Conservation (phyloP, 2,329 filamentous ascomycete species). For the Fusarium papillatum region DNA sequence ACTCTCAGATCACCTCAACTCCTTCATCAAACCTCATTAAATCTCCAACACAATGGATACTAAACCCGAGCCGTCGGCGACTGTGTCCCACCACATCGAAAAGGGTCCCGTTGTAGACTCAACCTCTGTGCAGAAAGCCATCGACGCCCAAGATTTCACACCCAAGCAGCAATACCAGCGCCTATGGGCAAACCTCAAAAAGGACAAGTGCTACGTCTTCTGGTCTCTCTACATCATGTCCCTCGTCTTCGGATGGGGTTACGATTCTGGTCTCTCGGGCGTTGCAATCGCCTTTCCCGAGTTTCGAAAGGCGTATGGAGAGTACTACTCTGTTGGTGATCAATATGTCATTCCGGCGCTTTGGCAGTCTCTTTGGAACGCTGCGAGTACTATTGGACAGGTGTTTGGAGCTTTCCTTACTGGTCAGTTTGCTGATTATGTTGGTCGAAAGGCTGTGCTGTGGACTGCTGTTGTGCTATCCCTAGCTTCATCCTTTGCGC, state of each 20-base stretch:
- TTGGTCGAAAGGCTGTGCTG: conserved; percentile 39
- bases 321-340: conserved; percentile 46
- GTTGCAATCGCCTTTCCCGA: conserved; percentile 52
- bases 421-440: conserved; percentile 42
- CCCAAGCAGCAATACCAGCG: conserved; percentile 44
- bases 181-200: conserved; percentile 46
- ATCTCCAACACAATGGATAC: background rate
- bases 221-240: conserved; percentile 48
- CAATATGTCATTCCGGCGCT: conserved; percentile 51
- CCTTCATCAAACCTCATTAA: background rate
- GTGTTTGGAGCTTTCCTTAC: conserved; percentile 44
- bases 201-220: conserved; percentile 43
- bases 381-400: conserved; percentile 51
- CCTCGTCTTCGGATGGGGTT: conserved; percentile 52
- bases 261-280: conserved; percentile 51
- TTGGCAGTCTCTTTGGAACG: conserved; percentile 54
- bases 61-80: background rate
- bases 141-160: conserved; percentile 35
- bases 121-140: background rate
- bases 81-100: background rate
- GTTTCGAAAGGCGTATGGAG: conserved; percentile 49
- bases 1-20: background rate
- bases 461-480: conserved; percentile 42
- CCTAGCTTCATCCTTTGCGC: conserved; percentile 42
- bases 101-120: background rate